Base-by-base conservation (phyloP, 345 rosid species). In the Corchorus capsularis region DNA sequence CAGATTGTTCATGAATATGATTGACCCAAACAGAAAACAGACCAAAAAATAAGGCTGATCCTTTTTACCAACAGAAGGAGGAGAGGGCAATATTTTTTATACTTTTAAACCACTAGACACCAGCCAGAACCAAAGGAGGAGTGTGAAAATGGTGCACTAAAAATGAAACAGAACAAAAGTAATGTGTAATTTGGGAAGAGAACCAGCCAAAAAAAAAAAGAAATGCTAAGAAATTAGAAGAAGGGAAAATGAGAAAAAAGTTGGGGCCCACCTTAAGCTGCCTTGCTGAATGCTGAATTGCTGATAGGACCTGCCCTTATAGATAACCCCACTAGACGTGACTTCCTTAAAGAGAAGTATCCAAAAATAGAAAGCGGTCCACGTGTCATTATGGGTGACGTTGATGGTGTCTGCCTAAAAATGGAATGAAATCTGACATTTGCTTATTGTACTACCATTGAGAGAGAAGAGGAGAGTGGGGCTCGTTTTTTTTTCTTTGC, bases 341-440 rank as follows among this genome's bases (percentile, higher is more conserved):
- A 85, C 86, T 78, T 81, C 83, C 83, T 75, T 81, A 63, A 82
- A 80, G 82, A 82, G 70, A 67, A 62, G 69, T 78, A 15, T 37
- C 84, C 83, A 2, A 57, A 61, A 68, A 8, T 2, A 62, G 86
- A 22, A 76, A 56, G 34, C 7, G 66, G 78, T 83, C 86, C 82
- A 78, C 81, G 80, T 82, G 88, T 81, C 84, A 73, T 76, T 64
- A 76, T 56, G 46, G 52, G 6, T 76, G 91, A 89, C 76, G 81
- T 72, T 70, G 88, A 89, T 41, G 1, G 71, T 87, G 90, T 82
- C 72, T 77, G 77, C 79, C 85, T 71, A 54, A 16, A 75, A 52
- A 63, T n/a, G 82, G 87, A 60, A 80, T 43, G 50, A 59, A 80
- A 71, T 78, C 85, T 85, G 84, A 76, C 81, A 78, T 59, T 60